Conservation (phyloP, 495 filamentous ascomycete species). For the Penicillium egyptiacum region DNA sequence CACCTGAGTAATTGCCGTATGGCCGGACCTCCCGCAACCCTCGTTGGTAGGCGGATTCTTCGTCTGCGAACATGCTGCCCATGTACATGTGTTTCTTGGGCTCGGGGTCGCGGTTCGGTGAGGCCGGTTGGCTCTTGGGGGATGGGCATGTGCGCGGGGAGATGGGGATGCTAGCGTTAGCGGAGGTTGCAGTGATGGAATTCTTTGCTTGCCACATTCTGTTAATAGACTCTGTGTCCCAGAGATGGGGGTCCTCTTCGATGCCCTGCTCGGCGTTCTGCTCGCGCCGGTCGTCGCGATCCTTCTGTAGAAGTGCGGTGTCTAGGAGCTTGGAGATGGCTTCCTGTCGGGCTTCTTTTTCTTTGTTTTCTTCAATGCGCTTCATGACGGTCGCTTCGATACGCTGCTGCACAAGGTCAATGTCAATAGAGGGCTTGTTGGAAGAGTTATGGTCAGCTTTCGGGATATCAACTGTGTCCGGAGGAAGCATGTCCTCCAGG, state of each 20-base stretch:
- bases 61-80: background rate
- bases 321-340: conserved; percentile 1
- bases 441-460: background rate
- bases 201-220: background rate
- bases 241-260: conserved; percentile 7
- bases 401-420: conserved; percentile 2
- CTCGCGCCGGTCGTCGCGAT: background rate
- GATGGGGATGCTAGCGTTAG: background rate
- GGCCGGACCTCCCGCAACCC: background rate
- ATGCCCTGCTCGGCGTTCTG: conserved; percentile 1
- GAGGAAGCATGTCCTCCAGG: background rate
- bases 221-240: conserved; percentile 4
- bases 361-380: conserved; percentile 6
- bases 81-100: conserved; percentile 2
- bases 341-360: background rate
- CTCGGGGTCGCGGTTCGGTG: background rate
- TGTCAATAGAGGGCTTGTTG: background rate
- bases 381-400: conserved; percentile 9
- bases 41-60: background rate
- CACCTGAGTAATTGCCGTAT: background rate
- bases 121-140: background rate
- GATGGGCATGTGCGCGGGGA: background rate
- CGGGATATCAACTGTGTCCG: background rate
- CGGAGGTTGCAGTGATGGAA: background rate
- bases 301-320: conserved; percentile 1